A percentile compares a stretch with the other conserved stretches of the same genome.
Evolutionary conservation across 2,329 filamentous ascomycete genomes (phyloP).

Genomic region (Furcasterigmium furcatum): DNA sequence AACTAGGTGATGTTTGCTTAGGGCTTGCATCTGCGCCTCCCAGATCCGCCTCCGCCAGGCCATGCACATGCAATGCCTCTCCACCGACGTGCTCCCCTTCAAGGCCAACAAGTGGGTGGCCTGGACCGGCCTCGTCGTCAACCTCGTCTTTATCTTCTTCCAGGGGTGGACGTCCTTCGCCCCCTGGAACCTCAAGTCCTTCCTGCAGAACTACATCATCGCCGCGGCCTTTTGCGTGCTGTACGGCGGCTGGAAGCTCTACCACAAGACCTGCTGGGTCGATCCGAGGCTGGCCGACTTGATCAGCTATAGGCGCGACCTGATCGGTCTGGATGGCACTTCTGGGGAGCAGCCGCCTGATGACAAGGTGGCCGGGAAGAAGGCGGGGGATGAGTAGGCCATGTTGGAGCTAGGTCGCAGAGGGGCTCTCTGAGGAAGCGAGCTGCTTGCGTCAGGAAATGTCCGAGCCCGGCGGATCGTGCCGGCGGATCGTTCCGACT

Average conservation of each 20-base stretch:
- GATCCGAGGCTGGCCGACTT: conserved; percentile 1
- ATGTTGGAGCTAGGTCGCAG: too few relatives aligned
- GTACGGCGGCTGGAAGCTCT: background rate
- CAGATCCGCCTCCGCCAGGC: conserved; percentile 4
- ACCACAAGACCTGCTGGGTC: background rate
- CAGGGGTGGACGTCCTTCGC: conserved; percentile 2
- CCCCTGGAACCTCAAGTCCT: background rate
- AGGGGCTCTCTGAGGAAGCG: too few relatives aligned
- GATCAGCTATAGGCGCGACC: background rate
- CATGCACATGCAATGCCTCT: background rate
- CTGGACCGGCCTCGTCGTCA: background rate
- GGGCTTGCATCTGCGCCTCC: background rate
- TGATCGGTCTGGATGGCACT: background rate
- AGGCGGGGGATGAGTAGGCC: too few relatives aligned
- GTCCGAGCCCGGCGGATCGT: too few relatives aligned
- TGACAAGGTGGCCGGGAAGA: too few relatives aligned
- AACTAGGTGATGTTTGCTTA: background rate
- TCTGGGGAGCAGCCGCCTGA: background rate
- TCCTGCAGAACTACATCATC: conserved; percentile 4
- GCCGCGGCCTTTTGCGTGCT: background rate
- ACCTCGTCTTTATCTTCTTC: conserved; percentile 6
- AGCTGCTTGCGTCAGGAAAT: too few relatives aligned
- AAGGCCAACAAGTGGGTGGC: conserved; percentile 1
- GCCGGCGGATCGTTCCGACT: too few relatives aligned
- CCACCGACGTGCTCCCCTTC: background rate